Evolutionary conservation across 1,139 yeast species (phyloP), one percentile per base, ranked within the genome.

Genomic region (Scheffersomyces illinoinensis): DNA sequence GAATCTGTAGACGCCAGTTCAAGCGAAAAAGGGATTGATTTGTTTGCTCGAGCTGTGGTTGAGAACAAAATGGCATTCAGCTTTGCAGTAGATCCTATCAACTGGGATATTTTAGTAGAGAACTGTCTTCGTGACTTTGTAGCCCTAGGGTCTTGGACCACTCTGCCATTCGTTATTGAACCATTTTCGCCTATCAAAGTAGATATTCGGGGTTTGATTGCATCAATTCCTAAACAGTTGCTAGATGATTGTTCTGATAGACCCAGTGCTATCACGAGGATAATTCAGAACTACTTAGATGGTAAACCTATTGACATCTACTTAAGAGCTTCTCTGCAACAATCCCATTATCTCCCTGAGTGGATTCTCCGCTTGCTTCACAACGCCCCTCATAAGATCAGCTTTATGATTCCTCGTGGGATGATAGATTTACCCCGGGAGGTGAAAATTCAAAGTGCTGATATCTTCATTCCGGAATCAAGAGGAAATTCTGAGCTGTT

Each of bases 31-130:
- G 58, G 56, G 3, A 52, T 61, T 14, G 52, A 54, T 12, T 14
- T 66, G n/a, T 46, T 52, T 5, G 54, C 65, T 17, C 53, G 58
- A 4, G 47, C 66, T 5, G 43, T 47, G 12, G 33, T 69, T 5
- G 58, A 63, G 8, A 66, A 62, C 20, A 62, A 61, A 6, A 62
- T 66, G 17, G 74, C 76, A 1, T 53, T 74, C n/a, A 59, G 61
- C 2, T 62, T 71, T 19, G 57, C 59, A 1, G 53, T 76, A 1
- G 67, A 61, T 1, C 39, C 66, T 4, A 67, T 75, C 18, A 64
- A 68, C 50, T 75, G 79, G 79, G 69, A 71, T 54, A 54, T 76
- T 3, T 62, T 68, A 17, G 56, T 77, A 5, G 64, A 66, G 39
- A 75, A 70, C 59, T 76, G 80, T 62, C 57, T 66, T 14, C 53